Base-by-base conservation (phyloP, 148 eudicot genomes). In the Nepenthes gracilis region DNA sequence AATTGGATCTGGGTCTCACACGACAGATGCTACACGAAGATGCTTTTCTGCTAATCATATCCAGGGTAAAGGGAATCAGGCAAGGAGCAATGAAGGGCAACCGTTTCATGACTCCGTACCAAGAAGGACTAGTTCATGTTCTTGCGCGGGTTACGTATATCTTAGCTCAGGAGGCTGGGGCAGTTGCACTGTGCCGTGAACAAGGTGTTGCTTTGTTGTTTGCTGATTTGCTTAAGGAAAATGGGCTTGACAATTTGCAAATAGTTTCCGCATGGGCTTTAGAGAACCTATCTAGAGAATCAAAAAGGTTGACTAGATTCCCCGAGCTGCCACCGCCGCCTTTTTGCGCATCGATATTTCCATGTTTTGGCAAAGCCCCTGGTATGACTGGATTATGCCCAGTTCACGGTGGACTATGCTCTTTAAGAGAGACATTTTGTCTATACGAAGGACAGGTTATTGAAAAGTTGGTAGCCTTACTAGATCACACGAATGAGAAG, bases 191-290 rank as follows among this genome's bases (percentile, higher is more conserved):
- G 12, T 86, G 97, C 50, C 83, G 78, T 12, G 82, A 80, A 12
- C 63, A 77, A 37, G 74, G 80, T 60, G 75, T 90, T n/a, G 75
- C 82, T 2, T 64, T 75, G 2, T 62, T 78, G 36, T 90, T 90
- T 74, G 67, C 75, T 1, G 96, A 88, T 47, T 74, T 92, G 58
- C 78, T 92, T 56, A 86, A 81, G 49, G 67, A 77, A 35, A 86
- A 77, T 15, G 90, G 94, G 37, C 87, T 80, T 9, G 86, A 92
- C 53, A 85, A 84, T 55, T 88, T 92, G 15, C 98, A 84, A 49
- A 85, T 81, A 80, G 81, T 68, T 62, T 89, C 98, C 1, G 98
- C 98, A 33, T 64, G 72, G 68, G 94, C 96, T 14, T 74, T 92
- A 48, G 80, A 82, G 71, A 88, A 92, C 67, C 79, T 92, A 48